Percentiles rank a stretch among this genome's conserved stretches.
Conservation (phyloP, 208 protist species). For the Ichthyophonus hoferi region DNA sequence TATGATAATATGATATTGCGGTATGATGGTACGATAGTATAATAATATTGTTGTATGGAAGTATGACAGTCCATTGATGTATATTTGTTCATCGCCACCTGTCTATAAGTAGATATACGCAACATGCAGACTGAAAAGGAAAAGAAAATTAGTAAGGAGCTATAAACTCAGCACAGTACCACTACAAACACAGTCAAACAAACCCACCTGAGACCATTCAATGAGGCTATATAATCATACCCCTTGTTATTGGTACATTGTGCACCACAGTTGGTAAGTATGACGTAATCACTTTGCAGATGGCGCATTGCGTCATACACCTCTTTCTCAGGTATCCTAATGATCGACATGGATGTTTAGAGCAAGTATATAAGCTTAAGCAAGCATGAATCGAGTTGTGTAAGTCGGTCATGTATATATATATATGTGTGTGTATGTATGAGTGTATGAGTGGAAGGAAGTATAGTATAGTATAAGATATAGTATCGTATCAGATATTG, state of each 20-base stretch:
- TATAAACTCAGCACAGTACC: too few relatives aligned
- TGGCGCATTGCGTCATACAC: conserved; percentile 17
- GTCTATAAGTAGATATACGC: neutral
- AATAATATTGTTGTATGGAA: neutral
- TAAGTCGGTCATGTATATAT: too few relatives aligned
- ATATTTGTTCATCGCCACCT: neutral
- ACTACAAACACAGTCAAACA: too few relatives aligned
- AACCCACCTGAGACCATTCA: neutral
- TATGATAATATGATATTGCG: neutral
- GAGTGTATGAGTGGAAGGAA: too few relatives aligned
- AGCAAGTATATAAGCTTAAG: too few relatives aligned
- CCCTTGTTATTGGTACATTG: neutral
- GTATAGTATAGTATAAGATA: too few relatives aligned
- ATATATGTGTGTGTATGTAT: too few relatives aligned
- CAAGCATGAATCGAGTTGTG: too few relatives aligned
- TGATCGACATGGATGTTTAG: too few relatives aligned
- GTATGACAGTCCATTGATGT: neutral
- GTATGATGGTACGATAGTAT: neutral
- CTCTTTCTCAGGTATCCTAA: neutral
- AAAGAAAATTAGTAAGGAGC: neutral
- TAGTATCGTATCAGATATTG: too few relatives aligned
- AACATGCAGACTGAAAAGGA: too few relatives aligned
- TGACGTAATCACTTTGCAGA: conserved; percentile 10
- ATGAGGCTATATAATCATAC: conserved; percentile 24
- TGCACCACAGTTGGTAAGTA: neutral